phyloP scores from a whole-genome alignment of 1,284 basidiomycete genomes.

The Naganishia sp. region DNA sequence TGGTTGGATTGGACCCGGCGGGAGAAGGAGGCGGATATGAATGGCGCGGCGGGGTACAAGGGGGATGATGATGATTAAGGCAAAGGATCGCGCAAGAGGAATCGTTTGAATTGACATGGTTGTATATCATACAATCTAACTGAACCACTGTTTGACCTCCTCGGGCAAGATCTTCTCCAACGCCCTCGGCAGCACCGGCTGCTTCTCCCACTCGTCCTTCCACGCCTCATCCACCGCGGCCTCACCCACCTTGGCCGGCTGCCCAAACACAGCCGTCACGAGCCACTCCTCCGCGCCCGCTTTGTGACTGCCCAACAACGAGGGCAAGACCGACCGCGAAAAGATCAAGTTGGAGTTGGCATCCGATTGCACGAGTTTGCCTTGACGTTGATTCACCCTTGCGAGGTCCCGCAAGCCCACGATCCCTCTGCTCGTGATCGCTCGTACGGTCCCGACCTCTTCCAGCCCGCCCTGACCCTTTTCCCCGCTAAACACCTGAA shows the following conservation, averaged over 20 bases:
- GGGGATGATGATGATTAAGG: constrained; percentile 50
- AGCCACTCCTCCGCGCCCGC: constrained; percentile 59
- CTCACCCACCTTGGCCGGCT: constrained; percentile 56
- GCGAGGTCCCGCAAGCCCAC: constrained; percentile 64
- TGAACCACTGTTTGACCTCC: background rate
- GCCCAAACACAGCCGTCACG: constrained; percentile 68
- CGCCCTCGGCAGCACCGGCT: constrained; percentile 41
- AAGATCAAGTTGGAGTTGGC: constrained; percentile 73
- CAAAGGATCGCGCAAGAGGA: background rate
- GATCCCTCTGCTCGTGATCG: constrained; percentile 64
- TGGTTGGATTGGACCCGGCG: constrained; percentile 88
- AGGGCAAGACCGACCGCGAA: constrained; percentile 67
- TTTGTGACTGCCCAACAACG: constrained; percentile 60
- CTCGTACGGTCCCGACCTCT: constrained; percentile 55
- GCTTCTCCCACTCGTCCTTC: constrained; percentile 44
- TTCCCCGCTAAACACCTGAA: constrained; percentile 48
- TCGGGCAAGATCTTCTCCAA: constrained; percentile 4
- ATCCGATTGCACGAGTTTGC: constrained; percentile 65
- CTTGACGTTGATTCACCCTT: constrained; percentile 41
- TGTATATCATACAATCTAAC: background rate
- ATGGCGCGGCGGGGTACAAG: constrained; percentile 36
- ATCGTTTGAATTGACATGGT: too few relatives aligned
- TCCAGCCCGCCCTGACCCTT: constrained; percentile 45
- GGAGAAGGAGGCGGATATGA: constrained; percentile 43
- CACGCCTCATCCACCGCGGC: constrained; percentile 42